Percentiles rank a stretch among this genome's conserved stretches.
These are phyloP conservation scores for Fusarium albidum DNA, from an alignment of 2,329 filamentous ascomycete species.

Conservation along the genomic window DNA sequence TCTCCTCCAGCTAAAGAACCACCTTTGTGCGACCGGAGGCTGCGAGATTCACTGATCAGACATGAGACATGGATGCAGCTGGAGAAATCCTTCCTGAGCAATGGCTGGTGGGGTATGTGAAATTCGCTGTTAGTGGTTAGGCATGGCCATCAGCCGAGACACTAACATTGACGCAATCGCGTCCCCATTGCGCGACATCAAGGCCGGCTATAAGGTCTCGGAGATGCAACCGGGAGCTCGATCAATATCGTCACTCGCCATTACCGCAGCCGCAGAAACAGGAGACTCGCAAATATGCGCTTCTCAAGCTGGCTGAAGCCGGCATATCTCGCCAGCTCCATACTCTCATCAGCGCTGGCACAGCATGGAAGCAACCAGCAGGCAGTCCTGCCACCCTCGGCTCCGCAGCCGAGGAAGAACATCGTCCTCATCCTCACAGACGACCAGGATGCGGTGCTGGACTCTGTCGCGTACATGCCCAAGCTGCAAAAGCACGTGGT, in stretches of 20 bases:
- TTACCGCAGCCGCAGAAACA: neutral
- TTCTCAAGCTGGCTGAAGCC: conserved; percentile 13
- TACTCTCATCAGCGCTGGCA: neutral
- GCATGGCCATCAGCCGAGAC: fast-evolving
- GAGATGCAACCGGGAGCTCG: no score
- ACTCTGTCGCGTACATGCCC: conserved; percentile 69
- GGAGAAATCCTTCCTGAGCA: no score
- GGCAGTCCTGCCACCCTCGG: neutral
- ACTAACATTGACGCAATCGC: conserved; percentile 37
- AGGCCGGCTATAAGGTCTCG: no score
- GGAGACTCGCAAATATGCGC: conserved; percentile 22
- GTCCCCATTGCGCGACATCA: conserved; percentile 23
- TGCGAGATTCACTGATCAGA: no score
- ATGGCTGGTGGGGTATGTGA: no score
- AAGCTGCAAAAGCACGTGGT: conserved; percentile 63
- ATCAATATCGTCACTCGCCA: neutral
- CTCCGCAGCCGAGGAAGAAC: conserved; percentile 50
- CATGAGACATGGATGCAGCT: no score
- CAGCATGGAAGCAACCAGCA: neutral
- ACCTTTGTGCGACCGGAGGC: no score
- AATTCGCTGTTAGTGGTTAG: conserved; percentile 26
- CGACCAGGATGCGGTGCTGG: conserved; percentile 70
- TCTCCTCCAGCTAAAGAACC: no score
- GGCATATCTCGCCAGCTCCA: neutral
- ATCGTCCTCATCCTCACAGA: conserved; percentile 74